Base-by-base conservation (phyloP, 2,329 filamentous ascomycete genomes). In the Aspergillus calidoustus region DNA sequence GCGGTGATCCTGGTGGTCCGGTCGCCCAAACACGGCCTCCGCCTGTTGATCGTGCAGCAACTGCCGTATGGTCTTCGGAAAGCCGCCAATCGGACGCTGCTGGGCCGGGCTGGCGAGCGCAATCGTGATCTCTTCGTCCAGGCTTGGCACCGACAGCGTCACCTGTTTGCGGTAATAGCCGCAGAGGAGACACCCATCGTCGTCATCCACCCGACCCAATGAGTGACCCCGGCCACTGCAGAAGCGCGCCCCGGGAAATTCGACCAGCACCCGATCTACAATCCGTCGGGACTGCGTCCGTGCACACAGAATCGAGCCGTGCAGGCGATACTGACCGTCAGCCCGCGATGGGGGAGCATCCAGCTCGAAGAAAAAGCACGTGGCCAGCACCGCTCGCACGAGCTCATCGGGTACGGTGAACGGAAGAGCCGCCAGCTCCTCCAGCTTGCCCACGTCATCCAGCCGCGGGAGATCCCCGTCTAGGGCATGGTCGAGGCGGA, bases 301-400 rank as follows among this genome's bases (percentile, higher is more conserved):
- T 7, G n/a, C n/a, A 5, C 46, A 48, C n/a, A 48, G 46, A 15
- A 48, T 2, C n/a, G 46, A 48, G 6, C 46, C 46, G 9, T 2
- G 46, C n/a, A 23, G 19, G n/a, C 19, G n/a, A 23, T 48, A 48
- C n/a, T 23, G 19, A 48, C 46, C 46, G 49, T 67, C 60, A 6
- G 9, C 31, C 57, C 41, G 31, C 47, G 15, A 55, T 53, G 41
- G 66, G 56, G 2, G 13, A n/a, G 55, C 54, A 46, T 67, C 65
- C 41, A 71, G 38, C 55, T 71, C 68, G 34, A 69, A 69, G 61
- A 69, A 66, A 43, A 64, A 64, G 13, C 49, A 65, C 43, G 64
- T 61, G 7, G 61, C 64, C 43, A 67, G 57, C 23, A 68, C 54
- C 15, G 62, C 57, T 38, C 66, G 61, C 19, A 66, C 52, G 11